Evolutionary conservation across 306 rosid species (phyloP), one percentile per base, ranked within the genome.

Genomic region (Biancaea sappan): DNA sequence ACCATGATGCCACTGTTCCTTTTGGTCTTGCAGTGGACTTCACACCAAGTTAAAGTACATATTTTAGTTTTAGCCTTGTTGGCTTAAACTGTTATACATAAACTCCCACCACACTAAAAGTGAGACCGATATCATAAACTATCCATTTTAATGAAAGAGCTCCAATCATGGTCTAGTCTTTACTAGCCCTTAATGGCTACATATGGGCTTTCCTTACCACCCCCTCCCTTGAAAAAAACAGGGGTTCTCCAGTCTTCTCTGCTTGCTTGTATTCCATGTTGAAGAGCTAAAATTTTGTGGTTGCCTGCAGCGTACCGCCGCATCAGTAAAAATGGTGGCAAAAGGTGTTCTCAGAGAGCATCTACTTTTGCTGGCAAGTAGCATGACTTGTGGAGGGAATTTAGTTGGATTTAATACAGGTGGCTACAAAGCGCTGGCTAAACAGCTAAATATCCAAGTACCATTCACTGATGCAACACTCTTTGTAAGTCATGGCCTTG

Each of bases 291-390:
- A 15, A 9, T 59, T 62, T 70, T 72, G 52, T 67, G 44, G 78
- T 66, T 83, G 8, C 25, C 63, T 64, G 82, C 89, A 94, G 98
- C 98, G 98, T 73, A 89, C 92, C 9, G 81, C 89, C 16, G 75
- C 84, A 43, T 89, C 98, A 1, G 98, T 94, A 37, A 81, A 87
- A 77, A 90, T 78, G 94, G 97, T 91, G 76, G 91, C 96, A 3
- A 92, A 94, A 88, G 98, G 97, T 80, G 95, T 94, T 73, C 98
- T 91, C 37, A 84, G 88, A 76, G 98, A 92, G 85, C 98, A 94
- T 86, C 96, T 94, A 35, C 79, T 92, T 85, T 87, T 94, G 35
- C 76, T 94, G 66, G 98, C 93, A 24, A 88, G 88, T 74, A 91
- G 98, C 48, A 94, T 91, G 98, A 91, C 98, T 10, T 91, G 91